These are phyloP conservation scores for Metschnikowia sp. DNA, from an alignment of 805 yeast species.

Conservation along the genomic window DNA sequence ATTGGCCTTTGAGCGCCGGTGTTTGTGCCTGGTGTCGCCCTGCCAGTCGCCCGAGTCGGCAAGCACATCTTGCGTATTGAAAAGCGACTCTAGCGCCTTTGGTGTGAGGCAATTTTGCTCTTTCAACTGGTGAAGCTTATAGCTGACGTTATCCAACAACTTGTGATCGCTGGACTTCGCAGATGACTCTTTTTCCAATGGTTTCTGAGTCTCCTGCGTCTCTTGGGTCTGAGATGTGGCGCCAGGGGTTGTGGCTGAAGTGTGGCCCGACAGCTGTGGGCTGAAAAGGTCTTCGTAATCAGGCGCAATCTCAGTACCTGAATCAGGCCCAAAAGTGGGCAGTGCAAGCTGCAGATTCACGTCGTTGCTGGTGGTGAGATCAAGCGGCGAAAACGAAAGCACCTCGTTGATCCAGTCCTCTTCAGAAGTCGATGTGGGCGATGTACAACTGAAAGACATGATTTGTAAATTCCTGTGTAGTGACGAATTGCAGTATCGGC, in stretches of 20 bases:
- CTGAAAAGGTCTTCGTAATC: conserved; percentile 12
- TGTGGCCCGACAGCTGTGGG: conserved; percentile 5
- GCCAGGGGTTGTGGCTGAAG: conserved; percentile 13
- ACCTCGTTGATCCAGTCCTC: conserved; percentile 22
- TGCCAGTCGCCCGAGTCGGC: conserved; percentile 15
- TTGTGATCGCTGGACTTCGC: not conserved
- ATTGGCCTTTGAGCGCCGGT: conserved; percentile 1
- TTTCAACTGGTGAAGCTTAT: conserved; percentile 17
- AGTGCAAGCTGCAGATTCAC: conserved; percentile 1
- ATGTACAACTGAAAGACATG: conserved; percentile 10
- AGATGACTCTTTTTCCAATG: not conserved
- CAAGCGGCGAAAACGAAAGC: conserved; percentile 6
- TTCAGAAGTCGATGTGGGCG: conserved; percentile 12
- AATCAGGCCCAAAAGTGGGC: conserved; percentile 3
- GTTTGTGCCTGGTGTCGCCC: conserved; percentile 1
- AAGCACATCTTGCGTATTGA: conserved; percentile 28
- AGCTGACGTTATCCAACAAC: conserved; percentile 17
- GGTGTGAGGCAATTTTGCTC: conserved; percentile 21
- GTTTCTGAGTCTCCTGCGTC: not conserved
- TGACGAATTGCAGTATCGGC: too few species aligned
- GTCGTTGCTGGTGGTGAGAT: conserved; percentile 1
- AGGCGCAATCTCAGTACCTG: conserved; percentile 3
- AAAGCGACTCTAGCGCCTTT: conserved; percentile 25
- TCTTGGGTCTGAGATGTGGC: not conserved
- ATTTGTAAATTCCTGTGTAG: not conserved